Evolutionary conservation across 1,284 basidiomycete genomes (phyloP), one percentile per base, ranked within the genome.

Genomic region (Crepidotus sp.): DNA sequence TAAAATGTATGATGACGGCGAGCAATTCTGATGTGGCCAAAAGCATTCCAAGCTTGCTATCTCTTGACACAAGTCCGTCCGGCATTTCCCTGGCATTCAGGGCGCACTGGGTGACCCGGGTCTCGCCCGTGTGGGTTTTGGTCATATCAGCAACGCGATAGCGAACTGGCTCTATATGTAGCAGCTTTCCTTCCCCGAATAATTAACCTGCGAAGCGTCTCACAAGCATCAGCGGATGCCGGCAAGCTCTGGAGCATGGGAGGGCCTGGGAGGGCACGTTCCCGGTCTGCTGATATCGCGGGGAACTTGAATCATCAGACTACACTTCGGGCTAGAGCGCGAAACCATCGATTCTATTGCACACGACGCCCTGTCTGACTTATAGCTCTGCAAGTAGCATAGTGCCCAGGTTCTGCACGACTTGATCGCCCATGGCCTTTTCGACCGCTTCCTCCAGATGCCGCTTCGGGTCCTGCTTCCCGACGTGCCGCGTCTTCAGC

Each of bases 361-460:
- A 41, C 33, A 37, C 39, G 31, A 48, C 36, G 29, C 13, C 30
- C 8, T 4, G 10, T 39, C 25, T 21, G 13, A 26, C 36, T 61
- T 70, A 79, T 52, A 94, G 68, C 70, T 95, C 91, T 45, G 89
- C 88, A 51, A 94, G 71, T 47, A 95, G 71, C 79, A 93, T 93
- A 55, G 90, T 92, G 19, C 88, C 91, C 53, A 95, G 65, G 59
- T 87, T 91, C 68, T 97, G 93, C 30, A 93, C 84, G 49, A 97
- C 92, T 66, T 96, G 91, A 64, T 94, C 83, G 13, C 89, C 91
- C 80, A 98, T 95, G 1, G 90, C 89, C 64, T 85, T 88, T 67
- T 96, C 93, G n/a, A 95, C 94, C 22, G 87, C 85, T 66, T 96
- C 94, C 59, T 95, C 92, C 53, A 98, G 65, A 70, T 98, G 93